Evolutionary conservation across 2,329 filamentous ascomycete species (phyloP).

Genomic region (Cercospora zeina): DNA sequence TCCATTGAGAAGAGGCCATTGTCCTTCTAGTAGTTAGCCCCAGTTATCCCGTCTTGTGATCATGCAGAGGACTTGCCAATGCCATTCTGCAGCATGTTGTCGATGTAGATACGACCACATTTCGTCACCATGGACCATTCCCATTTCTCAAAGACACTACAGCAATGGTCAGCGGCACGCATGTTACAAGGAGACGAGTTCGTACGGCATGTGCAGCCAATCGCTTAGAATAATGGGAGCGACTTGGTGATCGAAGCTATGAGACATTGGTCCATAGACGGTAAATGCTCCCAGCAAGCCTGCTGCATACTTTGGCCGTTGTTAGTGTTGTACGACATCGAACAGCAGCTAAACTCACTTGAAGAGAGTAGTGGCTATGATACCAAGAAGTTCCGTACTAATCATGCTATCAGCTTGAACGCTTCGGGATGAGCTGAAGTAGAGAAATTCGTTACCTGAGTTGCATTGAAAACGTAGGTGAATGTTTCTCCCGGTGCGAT

Average conservation of each 20-base stretch:
- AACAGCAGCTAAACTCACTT: background rate
- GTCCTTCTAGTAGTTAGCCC: background rate
- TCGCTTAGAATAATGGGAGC: slow-evolving; percentile 44
- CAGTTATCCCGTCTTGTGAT: background rate
- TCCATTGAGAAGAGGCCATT: slow-evolving; percentile 4
- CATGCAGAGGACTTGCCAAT: background rate
- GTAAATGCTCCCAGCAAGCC: slow-evolving; percentile 41
- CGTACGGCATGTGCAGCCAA: slow-evolving; percentile 44
- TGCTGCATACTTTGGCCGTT: slow-evolving; percentile 31
- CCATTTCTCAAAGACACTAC: slow-evolving; percentile 4
- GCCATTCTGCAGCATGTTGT: slow-evolving; percentile 5
- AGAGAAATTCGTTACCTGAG: background rate
- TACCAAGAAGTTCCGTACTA: slow-evolving; percentile 5
- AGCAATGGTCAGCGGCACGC: background rate
- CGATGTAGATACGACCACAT: slow-evolving; percentile 4
- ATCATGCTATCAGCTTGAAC: background rate
- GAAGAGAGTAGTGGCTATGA: background rate
- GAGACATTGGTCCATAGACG: slow-evolving; percentile 42
- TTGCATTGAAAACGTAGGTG: slow-evolving; percentile 43
- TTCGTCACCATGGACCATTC: slow-evolving; percentile 8
- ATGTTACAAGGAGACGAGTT: background rate
- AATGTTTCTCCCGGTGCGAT: slow-evolving; percentile 39
- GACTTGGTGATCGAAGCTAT: slow-evolving; percentile 38
- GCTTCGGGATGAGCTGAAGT: slow-evolving; percentile 24
- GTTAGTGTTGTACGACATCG: background rate